A percentile compares a stretch with the other conserved stretches of the same genome.
Conservation (phyloP, 2,329 filamentous ascomycete genomes). For the Aaosphaeria arxii region DNA sequence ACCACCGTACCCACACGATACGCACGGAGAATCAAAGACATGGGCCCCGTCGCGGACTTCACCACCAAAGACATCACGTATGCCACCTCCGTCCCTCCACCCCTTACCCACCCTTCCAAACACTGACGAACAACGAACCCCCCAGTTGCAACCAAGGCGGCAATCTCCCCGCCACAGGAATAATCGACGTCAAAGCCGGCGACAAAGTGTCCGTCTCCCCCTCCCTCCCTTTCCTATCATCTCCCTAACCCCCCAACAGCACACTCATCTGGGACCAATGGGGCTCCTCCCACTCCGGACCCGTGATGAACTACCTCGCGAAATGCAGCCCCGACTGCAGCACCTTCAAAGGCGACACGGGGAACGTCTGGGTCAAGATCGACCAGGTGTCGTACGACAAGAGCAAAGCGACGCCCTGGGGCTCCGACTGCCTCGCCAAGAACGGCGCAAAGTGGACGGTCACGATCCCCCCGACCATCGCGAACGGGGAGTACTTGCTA, state of each 20-base stretch:
- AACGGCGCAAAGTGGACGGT: constrained; percentile 46
- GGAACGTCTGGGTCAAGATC: constrained; percentile 34
- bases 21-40: constrained; percentile 12
- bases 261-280: constrained; percentile 34
- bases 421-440: constrained; percentile 18
- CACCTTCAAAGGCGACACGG: constrained; percentile 29
- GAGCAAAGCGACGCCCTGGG: constrained; percentile 24
- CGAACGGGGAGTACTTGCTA: constrained; percentile 48
- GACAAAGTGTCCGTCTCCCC: constrained; percentile 14
- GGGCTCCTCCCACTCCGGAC: constrained; percentile 24
- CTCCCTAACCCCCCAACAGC: constrained; percentile 4
- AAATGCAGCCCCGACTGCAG: constrained; percentile 18
- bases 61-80: constrained; percentile 14
- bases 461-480: constrained; percentile 40
- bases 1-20: constrained; percentile 14
- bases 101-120: too few species aligned
- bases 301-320: constrained; percentile 29
- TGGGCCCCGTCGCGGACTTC: constrained; percentile 15
- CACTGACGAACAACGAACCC: too few species aligned
- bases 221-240: background rate
- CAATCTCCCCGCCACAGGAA: constrained; percentile 17
- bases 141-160: constrained; percentile 18
- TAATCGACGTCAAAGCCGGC: constrained; percentile 18
- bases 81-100: background rate
- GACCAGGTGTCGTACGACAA: constrained; percentile 9